Conservation (phyloP, 257 asterid genomes). For the Rauvolfia tetraphylla region DNA sequence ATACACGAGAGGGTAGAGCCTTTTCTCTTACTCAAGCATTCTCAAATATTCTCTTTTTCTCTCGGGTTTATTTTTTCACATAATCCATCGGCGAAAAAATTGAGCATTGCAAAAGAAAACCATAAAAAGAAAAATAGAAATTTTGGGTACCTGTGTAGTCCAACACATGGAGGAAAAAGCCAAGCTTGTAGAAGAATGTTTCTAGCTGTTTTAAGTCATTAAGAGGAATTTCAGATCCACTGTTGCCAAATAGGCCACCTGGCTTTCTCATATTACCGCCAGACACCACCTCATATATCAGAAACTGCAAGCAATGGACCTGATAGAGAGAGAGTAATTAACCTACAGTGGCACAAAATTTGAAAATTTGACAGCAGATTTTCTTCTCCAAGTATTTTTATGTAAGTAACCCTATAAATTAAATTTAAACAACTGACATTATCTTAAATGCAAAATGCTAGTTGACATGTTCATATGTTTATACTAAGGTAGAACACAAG, state of each 20-base stretch:
- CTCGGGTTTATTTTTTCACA: no score
- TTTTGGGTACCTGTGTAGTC: conserved; percentile 77
- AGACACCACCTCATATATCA: conserved; percentile 97
- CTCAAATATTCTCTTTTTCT: no score
- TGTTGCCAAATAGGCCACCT: conserved; percentile 96
- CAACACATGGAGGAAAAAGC: conserved; percentile 85
- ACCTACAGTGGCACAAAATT: background rate
- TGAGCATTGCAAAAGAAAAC: background rate
- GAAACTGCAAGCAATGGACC: conserved; percentile 97
- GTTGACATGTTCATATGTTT: background rate
- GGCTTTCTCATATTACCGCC: conserved; percentile 99
- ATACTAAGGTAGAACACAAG: background rate
- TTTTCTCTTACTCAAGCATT: no score
- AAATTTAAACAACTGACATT: background rate
- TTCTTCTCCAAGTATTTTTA: background rate
- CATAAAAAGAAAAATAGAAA: background rate
- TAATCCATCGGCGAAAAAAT: background rate
- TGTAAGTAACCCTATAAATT: background rate
- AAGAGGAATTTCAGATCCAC: conserved; percentile 89
- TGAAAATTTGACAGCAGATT: background rate
- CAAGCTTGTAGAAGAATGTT: conserved; percentile 98
- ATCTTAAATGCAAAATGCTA: background rate
- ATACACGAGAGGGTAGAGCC: no score
- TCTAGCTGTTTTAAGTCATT: conserved; percentile 93
- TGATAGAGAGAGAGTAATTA: conserved; percentile 26